These are phyloP conservation scores for Penicillium expansum DNA, from an alignment of 2,329 filamentous ascomycete species.

Conservation along the genomic window DNA sequence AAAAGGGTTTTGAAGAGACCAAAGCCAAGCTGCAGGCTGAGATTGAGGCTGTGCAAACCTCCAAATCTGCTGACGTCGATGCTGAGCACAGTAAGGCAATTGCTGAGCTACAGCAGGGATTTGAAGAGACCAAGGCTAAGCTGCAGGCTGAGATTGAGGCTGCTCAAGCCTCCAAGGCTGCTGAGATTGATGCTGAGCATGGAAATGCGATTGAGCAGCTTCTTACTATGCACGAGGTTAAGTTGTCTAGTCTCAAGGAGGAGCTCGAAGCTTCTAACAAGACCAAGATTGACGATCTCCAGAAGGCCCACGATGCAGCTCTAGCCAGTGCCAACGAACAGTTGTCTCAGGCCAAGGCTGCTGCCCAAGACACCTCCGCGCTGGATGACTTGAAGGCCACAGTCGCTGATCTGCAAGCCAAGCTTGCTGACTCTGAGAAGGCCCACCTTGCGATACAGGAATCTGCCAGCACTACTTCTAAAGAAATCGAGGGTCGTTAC, in stretches of 20 bases:
- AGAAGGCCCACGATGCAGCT: constrained; percentile 36
- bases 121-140: constrained; percentile 34
- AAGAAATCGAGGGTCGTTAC: constrained; percentile 31
- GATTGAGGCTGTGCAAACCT: constrained; percentile 13
- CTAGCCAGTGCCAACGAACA: constrained; percentile 36
- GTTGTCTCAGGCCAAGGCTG: constrained; percentile 35
- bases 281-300: constrained; percentile 37
- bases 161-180: constrained; percentile 33
- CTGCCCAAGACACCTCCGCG: constrained; percentile 38
- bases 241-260: constrained; percentile 35
- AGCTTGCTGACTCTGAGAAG: constrained; percentile 56
- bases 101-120: constrained; percentile 35
- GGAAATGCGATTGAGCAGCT: constrained; percentile 32
- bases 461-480: constrained; percentile 29
- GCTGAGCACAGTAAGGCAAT: constrained; percentile 28
- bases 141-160: constrained; percentile 41
- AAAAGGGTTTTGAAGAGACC: constrained; percentile 35
- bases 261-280: constrained; percentile 39
- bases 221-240: constrained; percentile 40
- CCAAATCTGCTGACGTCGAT: constrained; percentile 17
- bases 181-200: constrained; percentile 39
- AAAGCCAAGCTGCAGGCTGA: constrained; percentile 18
- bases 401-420: constrained; percentile 59
- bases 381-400: constrained; percentile 41
- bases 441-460: constrained; percentile 43